Evolutionary conservation across 345 rosid genomes (phyloP), one percentile per base, ranked within the genome.

Genomic region (Eutrema yunnanense): DNA sequence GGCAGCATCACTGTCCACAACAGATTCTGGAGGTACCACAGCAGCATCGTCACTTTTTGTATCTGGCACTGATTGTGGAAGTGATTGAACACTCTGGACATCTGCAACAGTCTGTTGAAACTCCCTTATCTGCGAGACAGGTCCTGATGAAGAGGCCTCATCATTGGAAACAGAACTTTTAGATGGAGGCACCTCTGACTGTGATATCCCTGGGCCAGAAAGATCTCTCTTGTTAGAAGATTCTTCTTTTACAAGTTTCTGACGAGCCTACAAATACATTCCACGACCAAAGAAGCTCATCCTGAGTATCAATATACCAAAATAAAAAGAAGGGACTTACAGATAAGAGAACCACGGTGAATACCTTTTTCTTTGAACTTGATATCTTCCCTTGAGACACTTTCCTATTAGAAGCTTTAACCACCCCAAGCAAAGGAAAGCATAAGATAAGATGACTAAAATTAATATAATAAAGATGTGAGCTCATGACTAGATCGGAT

Each of bases 281-380:
- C 29, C 26, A 69, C 3, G 68, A 54, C 54, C 57, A 34, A 49
- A 74, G 12, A 65, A 56, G 19, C 52, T 65, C 58, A 42, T 42
- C 6, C 54, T 38, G 32, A 77, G 74, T 34, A 30, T 49, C 44
- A 1, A 43, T 57, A 41, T 36, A 42, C 4, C 42, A 57, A 57
- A 50, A 14, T 58, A 57, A 42, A 9, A 42, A 55, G n/a, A n/a
- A 0, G 2, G 26, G 2, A 41, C 6, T 33, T 71, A 6, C 41
- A 49, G 44, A 65, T n/a, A 22, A 55, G n/a, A 72, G 27, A 67
- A 14, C 19, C 46, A 78, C 2, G 47, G 50, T 27, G 43, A 49
- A 47, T 86, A 95, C 99, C 98, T 92, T 92, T 62, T 30, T 68
- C 84, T 73, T 88, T 60, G 87, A 51, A 80, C 47, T 86, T 67